phyloP scores from a whole-genome alignment of 164 flowering plant species.

The Paratinospora sagittata region DNA sequence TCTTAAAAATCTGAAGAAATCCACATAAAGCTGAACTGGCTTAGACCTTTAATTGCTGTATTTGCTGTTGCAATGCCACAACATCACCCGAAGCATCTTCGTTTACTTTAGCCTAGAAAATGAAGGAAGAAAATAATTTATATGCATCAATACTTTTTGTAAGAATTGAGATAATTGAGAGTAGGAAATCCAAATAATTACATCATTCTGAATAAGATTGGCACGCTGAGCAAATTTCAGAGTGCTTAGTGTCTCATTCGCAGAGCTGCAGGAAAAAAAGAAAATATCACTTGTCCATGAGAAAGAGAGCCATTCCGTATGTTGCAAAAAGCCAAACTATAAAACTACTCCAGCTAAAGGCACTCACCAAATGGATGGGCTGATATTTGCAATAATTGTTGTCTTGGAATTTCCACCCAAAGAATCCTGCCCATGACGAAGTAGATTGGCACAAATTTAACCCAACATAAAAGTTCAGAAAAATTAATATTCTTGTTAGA shows the following conservation, averaged over 20 bases:
- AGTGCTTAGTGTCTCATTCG: slow-evolving; percentile 80
- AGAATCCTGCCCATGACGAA: slow-evolving; percentile 60
- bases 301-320: background rate
- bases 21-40: background rate
- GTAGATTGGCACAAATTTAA: background rate
- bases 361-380: slow-evolving; percentile 70
- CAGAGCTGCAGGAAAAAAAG: slow-evolving; percentile 52
- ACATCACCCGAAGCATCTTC: slow-evolving; percentile 90
- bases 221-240: slow-evolving; percentile 92
- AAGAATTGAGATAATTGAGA: background rate
- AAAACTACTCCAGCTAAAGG: background rate
- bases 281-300: slow-evolving; percentile 5
- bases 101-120: slow-evolving; percentile 71
- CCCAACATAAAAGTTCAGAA: background rate
- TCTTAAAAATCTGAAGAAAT: background rate
- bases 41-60: slow-evolving; percentile 64
- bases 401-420: slow-evolving; percentile 94
- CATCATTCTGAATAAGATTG: slow-evolving; percentile 89
- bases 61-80: slow-evolving; percentile 59
- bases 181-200: slow-evolving; percentile 24
- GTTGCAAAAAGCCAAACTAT: background rate
- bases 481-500: background rate
- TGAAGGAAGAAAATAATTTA: background rate
- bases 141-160: background rate
- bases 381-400: slow-evolving; percentile 78